Percentiles rank a stretch among this genome's conserved stretches.
These are phyloP conservation scores for Lithospermum erythrorhizon DNA, from an alignment of 257 asterid genomes.

Conservation along the genomic window DNA sequence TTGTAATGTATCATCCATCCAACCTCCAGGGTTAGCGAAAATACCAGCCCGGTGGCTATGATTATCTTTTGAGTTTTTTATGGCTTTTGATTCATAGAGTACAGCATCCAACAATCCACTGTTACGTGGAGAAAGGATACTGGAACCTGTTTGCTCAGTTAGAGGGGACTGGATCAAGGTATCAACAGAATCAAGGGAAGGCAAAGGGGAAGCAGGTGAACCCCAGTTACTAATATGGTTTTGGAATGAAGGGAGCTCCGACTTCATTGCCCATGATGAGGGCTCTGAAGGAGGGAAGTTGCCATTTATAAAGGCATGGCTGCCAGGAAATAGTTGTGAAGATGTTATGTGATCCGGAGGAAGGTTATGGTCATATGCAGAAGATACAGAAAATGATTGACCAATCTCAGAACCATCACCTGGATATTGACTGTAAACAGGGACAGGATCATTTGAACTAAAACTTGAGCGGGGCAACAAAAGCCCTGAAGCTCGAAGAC, in stretches of 20 bases:
- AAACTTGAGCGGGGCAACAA: slow-evolving; percentile 13
- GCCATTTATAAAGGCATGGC: slow-evolving; percentile 34
- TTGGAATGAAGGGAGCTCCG: slow-evolving; percentile 87
- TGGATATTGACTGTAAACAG: slow-evolving; percentile 22
- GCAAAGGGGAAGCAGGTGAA: slow-evolving; percentile 39
- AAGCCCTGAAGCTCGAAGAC: slow-evolving; percentile 30
- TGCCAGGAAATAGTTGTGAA: slow-evolving; percentile 24
- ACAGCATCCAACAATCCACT: slow-evolving; percentile 54
- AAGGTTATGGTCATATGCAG: slow-evolving; percentile 23
- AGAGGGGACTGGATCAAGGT: slow-evolving; percentile 31
- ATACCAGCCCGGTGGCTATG: slow-evolving; percentile 11
- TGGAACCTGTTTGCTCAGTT: slow-evolving; percentile 22
- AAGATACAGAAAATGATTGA: slow-evolving; percentile 18
- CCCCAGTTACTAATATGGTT: slow-evolving; percentile 31
- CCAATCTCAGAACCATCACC: slow-evolving; percentile 17
- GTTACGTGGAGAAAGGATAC: slow-evolving; percentile 28
- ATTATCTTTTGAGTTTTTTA: slow-evolving; percentile 20
- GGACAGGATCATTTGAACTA: slow-evolving; percentile 14
- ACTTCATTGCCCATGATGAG: slow-evolving; percentile 26
- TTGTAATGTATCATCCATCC: slow-evolving; percentile 15
- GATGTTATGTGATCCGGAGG: slow-evolving; percentile 14
- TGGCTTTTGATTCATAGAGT: slow-evolving; percentile 29
- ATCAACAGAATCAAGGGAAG: slow-evolving; percentile 33
- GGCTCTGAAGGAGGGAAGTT: slow-evolving; percentile 33
- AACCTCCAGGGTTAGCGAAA: slow-evolving; percentile 10